phyloP scores from a whole-genome alignment of 192 early-diverging fungal species.

The Diversispora epigaea region DNA sequence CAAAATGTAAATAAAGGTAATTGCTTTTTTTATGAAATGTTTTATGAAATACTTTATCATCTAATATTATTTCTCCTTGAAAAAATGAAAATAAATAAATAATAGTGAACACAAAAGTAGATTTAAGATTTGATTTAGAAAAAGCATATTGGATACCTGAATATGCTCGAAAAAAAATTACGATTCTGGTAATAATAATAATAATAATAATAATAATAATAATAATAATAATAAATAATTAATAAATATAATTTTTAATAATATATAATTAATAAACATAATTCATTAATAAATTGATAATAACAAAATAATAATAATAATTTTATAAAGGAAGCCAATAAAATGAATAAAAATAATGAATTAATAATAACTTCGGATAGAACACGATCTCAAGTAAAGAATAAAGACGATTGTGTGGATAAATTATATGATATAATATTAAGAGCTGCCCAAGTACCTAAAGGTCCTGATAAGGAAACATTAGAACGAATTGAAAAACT shows the following conservation, averaged over 20 bases:
- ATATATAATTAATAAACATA: too few relatives aligned
- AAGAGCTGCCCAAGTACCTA: slow-evolving; percentile 63
- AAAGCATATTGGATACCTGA: slow-evolving; percentile 73
- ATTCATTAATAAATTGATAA: neutral
- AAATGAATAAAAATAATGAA: slow-evolving; percentile 69
- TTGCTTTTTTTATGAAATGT: neutral
- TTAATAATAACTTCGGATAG: slow-evolving; percentile 74
- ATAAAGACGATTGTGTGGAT: slow-evolving; percentile 78
- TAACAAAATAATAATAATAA: neutral
- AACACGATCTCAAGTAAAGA: slow-evolving; percentile 72
- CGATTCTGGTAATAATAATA: slow-evolving; percentile 42
- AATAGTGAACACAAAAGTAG: slow-evolving; percentile 80
- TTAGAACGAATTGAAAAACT: slow-evolving; percentile 60
- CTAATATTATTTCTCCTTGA: too few relatives aligned
- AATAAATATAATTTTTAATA: neutral
- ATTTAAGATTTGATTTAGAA: slow-evolving; percentile 69
- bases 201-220: too few relatives aligned
- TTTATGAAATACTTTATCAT: neutral
- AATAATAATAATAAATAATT: slow-evolving; percentile 9
- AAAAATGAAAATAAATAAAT: too few relatives aligned
- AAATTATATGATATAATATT: slow-evolving; percentile 62
- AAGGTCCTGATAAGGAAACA: slow-evolving; percentile 63
- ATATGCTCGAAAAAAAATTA: slow-evolving; percentile 62
- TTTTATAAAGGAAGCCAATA: slow-evolving; percentile 46
- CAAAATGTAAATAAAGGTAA: slow-evolving; percentile 93